phyloP scores from a whole-genome alignment of 148 eudicot species.

The Rhododendron henanense region DNA sequence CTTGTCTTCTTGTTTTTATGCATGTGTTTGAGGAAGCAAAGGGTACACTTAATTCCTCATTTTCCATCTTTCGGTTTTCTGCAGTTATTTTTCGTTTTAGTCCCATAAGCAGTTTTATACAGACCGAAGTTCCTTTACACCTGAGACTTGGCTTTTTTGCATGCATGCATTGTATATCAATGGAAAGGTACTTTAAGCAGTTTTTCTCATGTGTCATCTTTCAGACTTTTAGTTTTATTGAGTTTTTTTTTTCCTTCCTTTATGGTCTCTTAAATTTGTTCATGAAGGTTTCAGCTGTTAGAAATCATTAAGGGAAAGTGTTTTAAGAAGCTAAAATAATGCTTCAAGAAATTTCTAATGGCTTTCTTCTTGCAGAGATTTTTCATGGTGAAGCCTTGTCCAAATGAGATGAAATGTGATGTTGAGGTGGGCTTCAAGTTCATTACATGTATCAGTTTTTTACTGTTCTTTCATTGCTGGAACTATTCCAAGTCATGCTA shows the following conservation, averaged over 20 bases:
- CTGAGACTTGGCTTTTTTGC: background rate
- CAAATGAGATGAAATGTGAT: constrained; percentile 96
- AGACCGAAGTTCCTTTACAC: background rate
- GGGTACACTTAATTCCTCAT: background rate
- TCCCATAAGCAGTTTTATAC: background rate
- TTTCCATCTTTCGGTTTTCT: background rate
- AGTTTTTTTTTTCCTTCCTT: background rate
- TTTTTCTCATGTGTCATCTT: background rate
- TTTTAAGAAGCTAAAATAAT: background rate
- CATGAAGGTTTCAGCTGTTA: background rate
- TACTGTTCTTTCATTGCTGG: background rate
- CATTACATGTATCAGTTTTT: background rate
- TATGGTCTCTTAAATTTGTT: background rate
- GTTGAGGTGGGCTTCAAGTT: constrained; percentile 63
- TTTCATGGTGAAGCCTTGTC: constrained; percentile 94
- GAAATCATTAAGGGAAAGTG: background rate
- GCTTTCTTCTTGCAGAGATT: constrained; percentile 70
- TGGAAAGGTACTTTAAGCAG: background rate
- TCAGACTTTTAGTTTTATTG: background rate
- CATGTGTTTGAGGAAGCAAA: background rate
- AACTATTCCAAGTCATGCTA: background rate
- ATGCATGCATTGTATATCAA: background rate
- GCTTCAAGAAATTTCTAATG: constrained; percentile 4
- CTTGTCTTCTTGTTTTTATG: background rate
- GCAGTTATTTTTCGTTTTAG: background rate